A percentile compares a stretch with the other conserved stretches of the same genome.
phyloP scores from a whole-genome alignment of 495 filamentous ascomycete species.

The Penicillium canariense region DNA sequence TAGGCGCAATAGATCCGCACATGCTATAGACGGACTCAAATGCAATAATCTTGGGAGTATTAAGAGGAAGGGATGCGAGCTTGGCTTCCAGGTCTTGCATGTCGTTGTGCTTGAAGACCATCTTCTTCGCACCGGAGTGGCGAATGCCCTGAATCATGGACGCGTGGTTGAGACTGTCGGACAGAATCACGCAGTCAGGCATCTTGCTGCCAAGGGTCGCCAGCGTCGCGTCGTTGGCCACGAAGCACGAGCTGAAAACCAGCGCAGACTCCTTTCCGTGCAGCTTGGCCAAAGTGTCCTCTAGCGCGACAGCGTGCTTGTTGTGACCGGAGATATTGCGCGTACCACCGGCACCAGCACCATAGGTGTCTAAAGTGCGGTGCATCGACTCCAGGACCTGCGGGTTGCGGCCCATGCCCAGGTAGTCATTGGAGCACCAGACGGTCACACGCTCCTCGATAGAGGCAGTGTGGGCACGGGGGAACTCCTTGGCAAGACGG shows the following conservation, averaged over 20 bases:
- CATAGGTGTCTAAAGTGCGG: constrained; percentile 88
- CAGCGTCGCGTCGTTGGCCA: constrained; percentile 96
- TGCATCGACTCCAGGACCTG: constrained; percentile 91
- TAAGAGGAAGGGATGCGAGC: constrained; percentile 76
- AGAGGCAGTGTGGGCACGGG: constrained; percentile 84
- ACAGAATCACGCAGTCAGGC: constrained; percentile 92
- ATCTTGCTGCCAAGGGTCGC: constrained; percentile 94
- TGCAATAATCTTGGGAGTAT: constrained; percentile 94
- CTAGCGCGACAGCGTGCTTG: constrained; percentile 83
- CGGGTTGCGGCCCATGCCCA: constrained; percentile 93
- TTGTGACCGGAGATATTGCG: constrained; percentile 98
- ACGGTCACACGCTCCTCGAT: constrained; percentile 90
- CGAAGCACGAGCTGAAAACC: constrained; percentile 95
- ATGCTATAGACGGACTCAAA: constrained; percentile 99
- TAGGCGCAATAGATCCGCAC: constrained; percentile 96
- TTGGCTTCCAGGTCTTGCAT: constrained; percentile 85
- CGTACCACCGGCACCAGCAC: constrained; percentile 92
- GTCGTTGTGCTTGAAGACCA: constrained; percentile 99
- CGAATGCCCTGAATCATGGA: constrained; percentile 99
- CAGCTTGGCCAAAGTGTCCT: constrained; percentile 80
- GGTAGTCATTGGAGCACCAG: constrained; percentile 99
- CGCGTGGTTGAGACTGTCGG: constrained; percentile 93
- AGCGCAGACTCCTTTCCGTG: constrained; percentile 89
- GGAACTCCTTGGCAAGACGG: constrained; percentile 92
- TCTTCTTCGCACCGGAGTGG: constrained; percentile 91